Evolutionary conservation across 164 flowering plant genomes (phyloP).

Genomic region (Vitis rotundifolia): DNA sequence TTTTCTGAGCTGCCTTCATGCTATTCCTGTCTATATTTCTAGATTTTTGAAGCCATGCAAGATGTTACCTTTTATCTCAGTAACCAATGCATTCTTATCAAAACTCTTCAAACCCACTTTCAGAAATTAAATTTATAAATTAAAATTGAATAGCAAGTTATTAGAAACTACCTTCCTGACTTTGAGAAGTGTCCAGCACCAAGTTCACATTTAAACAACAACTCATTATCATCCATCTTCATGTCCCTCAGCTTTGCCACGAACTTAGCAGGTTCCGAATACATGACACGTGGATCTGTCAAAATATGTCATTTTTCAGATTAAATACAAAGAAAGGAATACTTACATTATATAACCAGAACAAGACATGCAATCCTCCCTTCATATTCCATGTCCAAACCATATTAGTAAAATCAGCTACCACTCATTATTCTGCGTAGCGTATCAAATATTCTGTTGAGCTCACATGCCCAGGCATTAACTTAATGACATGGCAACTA

Average conservation of each 20-base stretch:
- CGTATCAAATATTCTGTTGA: background rate
- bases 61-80: too few relatives aligned
- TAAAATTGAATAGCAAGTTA: background rate
- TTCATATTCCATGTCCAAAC: background rate
- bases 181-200: conserved; percentile 84
- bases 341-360: background rate
- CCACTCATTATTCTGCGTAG: background rate
- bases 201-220: conserved; percentile 77
- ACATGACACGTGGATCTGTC: conserved; percentile 92
- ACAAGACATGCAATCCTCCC: background rate
- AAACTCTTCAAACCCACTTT: background rate
- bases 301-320: conserved; percentile 6
- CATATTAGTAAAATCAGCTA: background rate
- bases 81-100: background rate
- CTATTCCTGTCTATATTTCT: too few relatives aligned
- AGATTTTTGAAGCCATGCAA: too few relatives aligned
- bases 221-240: conserved; percentile 69
- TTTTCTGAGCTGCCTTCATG: background rate
- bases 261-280: conserved; percentile 94
- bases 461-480: too few relatives aligned
- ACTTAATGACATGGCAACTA: too few relatives aligned
- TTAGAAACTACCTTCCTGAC: conserved; percentile 67
- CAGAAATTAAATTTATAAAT: background rate
- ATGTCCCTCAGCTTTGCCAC: conserved; percentile 86
- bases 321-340: background rate